These are phyloP conservation scores for Gymnopilus junonius DNA, from an alignment of 768 basidiomycete species.

Conservation along the genomic window DNA sequence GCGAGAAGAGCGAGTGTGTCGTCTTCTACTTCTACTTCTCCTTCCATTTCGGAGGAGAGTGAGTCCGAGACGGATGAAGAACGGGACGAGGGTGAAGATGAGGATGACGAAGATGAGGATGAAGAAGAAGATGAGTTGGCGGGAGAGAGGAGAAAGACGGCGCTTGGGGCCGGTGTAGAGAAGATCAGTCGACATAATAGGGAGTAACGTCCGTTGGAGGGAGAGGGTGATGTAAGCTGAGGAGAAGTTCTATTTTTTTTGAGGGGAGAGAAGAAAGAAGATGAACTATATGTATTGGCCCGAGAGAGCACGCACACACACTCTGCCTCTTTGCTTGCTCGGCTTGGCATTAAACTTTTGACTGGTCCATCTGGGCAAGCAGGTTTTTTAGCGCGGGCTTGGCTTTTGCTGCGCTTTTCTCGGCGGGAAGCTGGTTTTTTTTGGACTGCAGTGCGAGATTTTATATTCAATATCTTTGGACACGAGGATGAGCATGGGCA, in stretches of 20 bases:
- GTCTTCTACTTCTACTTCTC: conserved; percentile 12
- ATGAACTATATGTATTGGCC: no score
- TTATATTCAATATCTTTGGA: background rate
- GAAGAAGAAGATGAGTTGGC: conserved; percentile 25
- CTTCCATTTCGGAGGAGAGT: conserved; percentile 17
- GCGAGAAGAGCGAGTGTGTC: background rate
- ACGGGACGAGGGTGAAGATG: conserved; percentile 16
- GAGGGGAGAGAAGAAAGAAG: background rate
- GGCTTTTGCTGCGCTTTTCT: background rate
- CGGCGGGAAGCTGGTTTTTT: background rate
- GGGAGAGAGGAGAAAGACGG: conserved; percentile 33
- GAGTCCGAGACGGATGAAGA: conserved; percentile 20
- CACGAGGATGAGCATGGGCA: background rate
- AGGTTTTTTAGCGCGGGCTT: background rate
- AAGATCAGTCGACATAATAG: conserved; percentile 48
- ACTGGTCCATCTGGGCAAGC: no score
- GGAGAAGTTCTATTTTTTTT: background rate
- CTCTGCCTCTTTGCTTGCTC: background rate
- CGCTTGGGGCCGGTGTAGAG: conserved; percentile 52
- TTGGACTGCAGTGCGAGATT: background rate
- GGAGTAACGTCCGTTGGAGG: conserved; percentile 8
- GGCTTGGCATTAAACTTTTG: background rate
- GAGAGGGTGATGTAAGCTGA: background rate
- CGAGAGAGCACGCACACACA: background rate
- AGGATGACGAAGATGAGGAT: conserved; percentile 23